Evolutionary conservation across 768 basidiomycete species (phyloP).

Genomic region (Holtermannia corniformis): DNA sequence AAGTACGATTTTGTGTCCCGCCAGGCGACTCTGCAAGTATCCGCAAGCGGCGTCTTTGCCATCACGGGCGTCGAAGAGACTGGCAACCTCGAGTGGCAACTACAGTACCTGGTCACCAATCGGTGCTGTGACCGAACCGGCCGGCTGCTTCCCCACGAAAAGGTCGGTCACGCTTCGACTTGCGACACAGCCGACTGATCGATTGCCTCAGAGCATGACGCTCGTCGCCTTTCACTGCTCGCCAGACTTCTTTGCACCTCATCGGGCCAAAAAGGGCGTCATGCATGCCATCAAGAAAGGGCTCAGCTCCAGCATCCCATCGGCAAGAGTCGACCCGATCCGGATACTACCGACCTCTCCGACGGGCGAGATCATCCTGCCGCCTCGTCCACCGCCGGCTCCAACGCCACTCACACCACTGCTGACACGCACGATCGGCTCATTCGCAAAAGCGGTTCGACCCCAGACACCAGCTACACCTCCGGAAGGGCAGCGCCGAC

Average conservation of each 20-base stretch:
- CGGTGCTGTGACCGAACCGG: conserved; percentile 47
- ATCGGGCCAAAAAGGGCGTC: neutral
- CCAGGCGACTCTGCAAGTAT: conserved; percentile 61
- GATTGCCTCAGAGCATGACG: neutral
- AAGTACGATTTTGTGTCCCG: conserved; percentile 65
- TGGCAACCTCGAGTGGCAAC: conserved; percentile 58
- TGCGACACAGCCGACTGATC: neutral
- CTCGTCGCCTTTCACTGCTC: neutral
- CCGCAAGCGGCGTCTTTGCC: conserved; percentile 63
- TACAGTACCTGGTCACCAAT: conserved; percentile 68
- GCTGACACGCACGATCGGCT: too few relatives aligned
- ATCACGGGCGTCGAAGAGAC: conserved; percentile 57
- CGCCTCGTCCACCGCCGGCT: too few relatives aligned
- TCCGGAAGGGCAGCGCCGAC: too few relatives aligned
- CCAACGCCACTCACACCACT: too few relatives aligned
- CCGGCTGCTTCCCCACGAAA: conserved; percentile 55
- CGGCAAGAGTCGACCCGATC: neutral
- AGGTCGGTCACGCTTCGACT: conserved; percentile 36
- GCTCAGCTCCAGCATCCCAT: neutral
- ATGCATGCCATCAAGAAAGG: neutral
- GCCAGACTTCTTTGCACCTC: neutral
- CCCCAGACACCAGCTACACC: too few relatives aligned
- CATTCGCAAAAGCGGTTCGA: too few relatives aligned
- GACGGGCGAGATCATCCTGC: too few relatives aligned
- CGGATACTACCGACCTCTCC: too few relatives aligned